phyloP scores from a whole-genome alignment of 140 eudicot genomes.

The Stevia rebaudiana region DNA sequence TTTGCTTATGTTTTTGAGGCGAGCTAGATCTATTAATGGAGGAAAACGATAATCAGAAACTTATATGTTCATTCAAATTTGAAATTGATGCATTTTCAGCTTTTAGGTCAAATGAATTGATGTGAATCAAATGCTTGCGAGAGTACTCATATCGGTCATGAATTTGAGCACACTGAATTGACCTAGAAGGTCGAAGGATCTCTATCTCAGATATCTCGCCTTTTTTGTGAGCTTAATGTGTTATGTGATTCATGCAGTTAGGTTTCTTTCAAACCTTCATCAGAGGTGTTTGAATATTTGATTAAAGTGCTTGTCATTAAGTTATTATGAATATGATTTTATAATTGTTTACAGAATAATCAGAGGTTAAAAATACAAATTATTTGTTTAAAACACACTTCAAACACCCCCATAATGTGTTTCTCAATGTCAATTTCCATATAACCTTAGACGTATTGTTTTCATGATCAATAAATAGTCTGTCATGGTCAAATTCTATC shows the following conservation, averaged over 20 bases:
- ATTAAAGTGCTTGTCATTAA: not conserved
- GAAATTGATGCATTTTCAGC: not conserved
- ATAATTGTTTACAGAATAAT: not conserved
- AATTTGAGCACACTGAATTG: not conserved
- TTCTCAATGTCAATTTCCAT: too few relatives aligned
- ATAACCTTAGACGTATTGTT: too few relatives aligned
- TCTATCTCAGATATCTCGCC: not conserved
- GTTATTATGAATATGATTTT: not conserved
- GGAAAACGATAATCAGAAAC: not conserved
- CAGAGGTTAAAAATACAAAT: not conserved
- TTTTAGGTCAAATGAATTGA: conserved; percentile 7
- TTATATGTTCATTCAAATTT: not conserved
- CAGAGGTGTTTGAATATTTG: not conserved
- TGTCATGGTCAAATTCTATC: too few relatives aligned
- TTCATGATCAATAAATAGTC: too few relatives aligned
- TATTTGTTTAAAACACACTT: too few relatives aligned
- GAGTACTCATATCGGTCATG: not conserved
- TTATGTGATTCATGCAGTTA: not conserved
- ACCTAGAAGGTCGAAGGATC: not conserved
- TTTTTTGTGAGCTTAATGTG: not conserved
- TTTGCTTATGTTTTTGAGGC: conserved; percentile 2
- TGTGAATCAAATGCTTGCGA: not conserved
- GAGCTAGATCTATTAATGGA: conserved; percentile 13
- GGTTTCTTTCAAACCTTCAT: not conserved
- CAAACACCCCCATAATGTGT: too few relatives aligned